Evolutionary conservation across 179 eudicot genomes (phyloP).

Genomic region (Drosera spatulata): DNA sequence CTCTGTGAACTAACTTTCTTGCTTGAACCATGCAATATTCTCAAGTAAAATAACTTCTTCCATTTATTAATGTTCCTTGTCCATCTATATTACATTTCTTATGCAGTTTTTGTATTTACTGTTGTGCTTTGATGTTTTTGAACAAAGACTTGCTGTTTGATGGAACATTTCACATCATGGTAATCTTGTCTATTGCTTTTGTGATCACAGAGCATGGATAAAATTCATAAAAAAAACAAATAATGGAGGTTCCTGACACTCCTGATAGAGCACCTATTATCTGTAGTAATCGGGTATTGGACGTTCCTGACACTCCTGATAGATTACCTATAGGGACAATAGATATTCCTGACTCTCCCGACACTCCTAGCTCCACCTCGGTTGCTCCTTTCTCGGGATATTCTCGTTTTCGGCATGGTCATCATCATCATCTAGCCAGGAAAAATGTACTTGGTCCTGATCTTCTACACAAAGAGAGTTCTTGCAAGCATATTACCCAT

Average conservation of each 20-base stretch:
- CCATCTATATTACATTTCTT: too few species aligned
- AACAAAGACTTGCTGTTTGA: neutral
- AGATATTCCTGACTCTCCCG: conserved; percentile 8
- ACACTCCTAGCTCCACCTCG: too few species aligned
- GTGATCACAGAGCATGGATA: too few species aligned
- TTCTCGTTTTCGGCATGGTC: conserved; percentile 11
- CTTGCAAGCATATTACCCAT: conserved; percentile 12
- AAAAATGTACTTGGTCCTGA: conserved; percentile 18
- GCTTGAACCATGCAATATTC: too few species aligned
- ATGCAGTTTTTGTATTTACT: too few species aligned
- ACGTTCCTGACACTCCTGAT: conserved; percentile 85
- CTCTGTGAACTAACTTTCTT: too few species aligned
- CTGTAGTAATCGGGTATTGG: conserved; percentile 21
- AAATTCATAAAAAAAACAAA: too few species aligned
- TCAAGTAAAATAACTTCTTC: too few species aligned
- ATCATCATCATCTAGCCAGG: conserved; percentile 9
- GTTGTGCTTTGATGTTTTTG: too few species aligned
- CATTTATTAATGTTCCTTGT: too few species aligned
- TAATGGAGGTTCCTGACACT: too few species aligned
- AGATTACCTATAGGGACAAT: conserved; percentile 15
- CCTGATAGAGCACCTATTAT: too few species aligned
- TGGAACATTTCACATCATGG: neutral
- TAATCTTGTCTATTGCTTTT: neutral
- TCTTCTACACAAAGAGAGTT: conserved; percentile 15
- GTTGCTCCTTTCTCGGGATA: conserved; percentile 14